Evolutionary conservation across 306 rosid species (phyloP).

Genomic region (Gleditsia sinensis): DNA sequence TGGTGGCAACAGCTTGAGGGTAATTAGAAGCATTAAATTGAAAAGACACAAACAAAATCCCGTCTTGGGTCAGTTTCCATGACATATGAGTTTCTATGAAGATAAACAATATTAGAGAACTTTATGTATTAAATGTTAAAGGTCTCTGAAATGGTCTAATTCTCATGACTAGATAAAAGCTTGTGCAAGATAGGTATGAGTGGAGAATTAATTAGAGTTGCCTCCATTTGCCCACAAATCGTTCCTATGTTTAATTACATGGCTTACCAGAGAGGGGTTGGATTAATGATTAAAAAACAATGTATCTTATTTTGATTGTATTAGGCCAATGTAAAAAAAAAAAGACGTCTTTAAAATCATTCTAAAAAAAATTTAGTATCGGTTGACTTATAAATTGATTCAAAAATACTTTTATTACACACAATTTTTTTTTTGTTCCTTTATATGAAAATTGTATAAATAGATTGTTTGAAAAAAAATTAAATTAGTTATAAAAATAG

Average conservation of each 20-base stretch:
- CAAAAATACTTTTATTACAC: no score
- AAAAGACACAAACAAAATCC: constrained; percentile 10
- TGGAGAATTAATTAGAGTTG: not conserved
- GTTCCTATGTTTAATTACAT: not conserved
- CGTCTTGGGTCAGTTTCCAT: constrained; percentile 23
- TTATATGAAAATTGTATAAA: no score
- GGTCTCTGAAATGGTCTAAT: not conserved
- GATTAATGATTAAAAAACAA: no score
- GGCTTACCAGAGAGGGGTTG: no score
- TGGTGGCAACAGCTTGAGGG: constrained; percentile 30
- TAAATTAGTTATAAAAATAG: no score
- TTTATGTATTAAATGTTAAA: not conserved
- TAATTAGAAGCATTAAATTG: constrained; percentile 30
- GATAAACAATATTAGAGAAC: not conserved
- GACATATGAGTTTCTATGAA: constrained; percentile 28
- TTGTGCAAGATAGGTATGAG: not conserved
- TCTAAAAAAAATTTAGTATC: no score
- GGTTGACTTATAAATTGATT: no score
- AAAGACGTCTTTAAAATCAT: no score
- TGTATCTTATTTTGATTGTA: no score
- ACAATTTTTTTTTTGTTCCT: no score
- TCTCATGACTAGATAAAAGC: constrained; percentile 16
- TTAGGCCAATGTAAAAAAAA: no score
- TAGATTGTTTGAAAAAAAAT: no score
- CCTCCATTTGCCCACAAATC: not conserved